Conservation (phyloP, 2,329 filamentous ascomycete genomes). For the Apiospora malaysiana region DNA sequence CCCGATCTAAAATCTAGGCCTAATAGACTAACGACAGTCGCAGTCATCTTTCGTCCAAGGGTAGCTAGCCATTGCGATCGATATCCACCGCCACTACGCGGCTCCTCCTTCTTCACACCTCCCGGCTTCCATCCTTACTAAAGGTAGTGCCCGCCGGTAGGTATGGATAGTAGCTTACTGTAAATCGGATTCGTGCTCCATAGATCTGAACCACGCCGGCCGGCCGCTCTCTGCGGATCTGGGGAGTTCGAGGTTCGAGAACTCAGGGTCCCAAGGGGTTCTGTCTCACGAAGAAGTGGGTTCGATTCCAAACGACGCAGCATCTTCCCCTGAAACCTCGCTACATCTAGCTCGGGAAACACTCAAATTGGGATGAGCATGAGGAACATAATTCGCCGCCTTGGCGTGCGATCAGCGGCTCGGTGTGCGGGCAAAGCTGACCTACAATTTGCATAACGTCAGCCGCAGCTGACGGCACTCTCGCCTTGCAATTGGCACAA, state of each 20-base stretch:
- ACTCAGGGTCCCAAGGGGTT: neutral
- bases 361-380: neutral
- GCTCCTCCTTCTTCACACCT: neutral
- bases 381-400: neutral
- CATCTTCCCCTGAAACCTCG: slow-evolving; percentile 7
- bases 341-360: slow-evolving; percentile 2
- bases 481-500: neutral
- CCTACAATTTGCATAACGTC: neutral
- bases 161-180: neutral
- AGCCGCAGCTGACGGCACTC: neutral
- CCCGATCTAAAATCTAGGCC: neutral
- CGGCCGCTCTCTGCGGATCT: neutral
- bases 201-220: neutral
- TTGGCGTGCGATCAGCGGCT: neutral
- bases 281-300: neutral
- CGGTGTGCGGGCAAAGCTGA: neutral
- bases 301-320: neutral
- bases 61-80: neutral
- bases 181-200: neutral
- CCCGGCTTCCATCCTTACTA: neutral
- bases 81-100: neutral
- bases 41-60: neutral
- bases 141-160: neutral
- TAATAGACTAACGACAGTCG: neutral
- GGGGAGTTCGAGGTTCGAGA: slow-evolving; percentile 13